Evolutionary conservation across 1,284 basidiomycete species (phyloP).

Genomic region (Pascua guehoae): DNA sequence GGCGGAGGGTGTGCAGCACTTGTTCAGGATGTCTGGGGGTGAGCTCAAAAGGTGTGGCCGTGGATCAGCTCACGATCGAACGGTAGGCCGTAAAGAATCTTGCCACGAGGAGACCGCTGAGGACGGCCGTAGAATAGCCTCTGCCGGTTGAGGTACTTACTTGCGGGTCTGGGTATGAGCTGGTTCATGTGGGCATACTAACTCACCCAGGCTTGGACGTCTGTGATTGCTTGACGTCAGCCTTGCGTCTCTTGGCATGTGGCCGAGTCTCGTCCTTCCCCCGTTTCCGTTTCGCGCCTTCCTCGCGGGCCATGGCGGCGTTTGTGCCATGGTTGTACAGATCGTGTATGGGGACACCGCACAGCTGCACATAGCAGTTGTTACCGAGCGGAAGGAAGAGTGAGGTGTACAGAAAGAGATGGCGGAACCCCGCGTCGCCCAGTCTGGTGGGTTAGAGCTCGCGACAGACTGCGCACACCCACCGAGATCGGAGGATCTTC

Average conservation of each 20-base stretch:
- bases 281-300: slow-evolving; percentile 13
- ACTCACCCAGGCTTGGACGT: neutral
- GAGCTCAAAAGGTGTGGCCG: too few species aligned
- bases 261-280: slow-evolving; percentile 3
- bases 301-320: neutral
- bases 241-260: neutral
- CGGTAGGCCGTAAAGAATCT: slow-evolving; percentile 37
- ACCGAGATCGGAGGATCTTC: slow-evolving; percentile 35
- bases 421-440: slow-evolving; percentile 47
- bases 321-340: slow-evolving; percentile 21
- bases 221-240: neutral
- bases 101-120: slow-evolving; percentile 8
- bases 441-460: slow-evolving; percentile 31
- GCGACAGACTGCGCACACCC: too few species aligned
- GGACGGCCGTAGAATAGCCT: slow-evolving; percentile 46
- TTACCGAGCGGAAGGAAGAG: slow-evolving; percentile 50
- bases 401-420: slow-evolving; percentile 49
- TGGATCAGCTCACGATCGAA: slow-evolving; percentile 35
- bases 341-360: slow-evolving; percentile 47
- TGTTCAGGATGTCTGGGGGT: slow-evolving; percentile 40
- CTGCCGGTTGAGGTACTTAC: slow-evolving; percentile 1
- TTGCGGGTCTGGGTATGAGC: slow-evolving; percentile 1
- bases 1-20: neutral
- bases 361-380: slow-evolving; percentile 52
- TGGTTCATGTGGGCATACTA: too few species aligned